Conservation (phyloP, 192 early-diverging fungal genomes). For the Coemansia aciculifera region DNA sequence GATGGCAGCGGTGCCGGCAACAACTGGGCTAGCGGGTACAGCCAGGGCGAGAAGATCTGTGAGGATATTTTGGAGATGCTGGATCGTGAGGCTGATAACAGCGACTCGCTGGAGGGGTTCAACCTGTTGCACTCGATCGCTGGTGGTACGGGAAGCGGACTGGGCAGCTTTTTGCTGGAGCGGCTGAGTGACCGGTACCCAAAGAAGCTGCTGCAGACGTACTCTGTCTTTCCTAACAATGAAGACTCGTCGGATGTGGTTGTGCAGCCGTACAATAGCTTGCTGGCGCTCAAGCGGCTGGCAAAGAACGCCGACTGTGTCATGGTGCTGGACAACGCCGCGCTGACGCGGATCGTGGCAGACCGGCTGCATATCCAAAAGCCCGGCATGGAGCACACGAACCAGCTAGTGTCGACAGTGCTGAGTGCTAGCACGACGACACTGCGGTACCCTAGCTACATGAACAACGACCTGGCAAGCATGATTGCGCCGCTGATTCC, state of each 20-base stretch:
- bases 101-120: conserved; percentile 98
- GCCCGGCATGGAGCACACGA: conserved; percentile 93
- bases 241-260: conserved; percentile 85
- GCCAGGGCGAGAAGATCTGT: conserved; percentile 96
- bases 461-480: conserved; percentile 98
- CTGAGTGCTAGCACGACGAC: conserved; percentile 97
- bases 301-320: conserved; percentile 94
- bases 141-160: conserved; percentile 95
- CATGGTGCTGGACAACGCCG: conserved; percentile 95
- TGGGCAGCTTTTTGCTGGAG: conserved; percentile 82
- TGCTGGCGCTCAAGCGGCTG: conserved; percentile 88
- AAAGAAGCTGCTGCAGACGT: conserved; percentile 94
- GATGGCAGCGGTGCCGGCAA: conserved; percentile 97
- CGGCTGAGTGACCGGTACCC: conserved; percentile 92
- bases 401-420: conserved; percentile 98
- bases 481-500: conserved; percentile 95
- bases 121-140: conserved; percentile 97
- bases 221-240: conserved; percentile 68
- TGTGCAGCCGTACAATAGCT: conserved; percentile 98
- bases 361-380: conserved; percentile 92
- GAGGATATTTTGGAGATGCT: conserved; percentile 94
- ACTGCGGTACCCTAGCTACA: conserved; percentile 97
- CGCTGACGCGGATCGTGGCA: conserved; percentile 86
- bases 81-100: conserved; percentile 92
- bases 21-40: conserved; percentile 99